A percentile compares a stretch with the other conserved stretches of the same genome.
Evolutionary conservation across 768 basidiomycete genomes (phyloP).

Genomic region (Chlorophyllum brunneum): DNA sequence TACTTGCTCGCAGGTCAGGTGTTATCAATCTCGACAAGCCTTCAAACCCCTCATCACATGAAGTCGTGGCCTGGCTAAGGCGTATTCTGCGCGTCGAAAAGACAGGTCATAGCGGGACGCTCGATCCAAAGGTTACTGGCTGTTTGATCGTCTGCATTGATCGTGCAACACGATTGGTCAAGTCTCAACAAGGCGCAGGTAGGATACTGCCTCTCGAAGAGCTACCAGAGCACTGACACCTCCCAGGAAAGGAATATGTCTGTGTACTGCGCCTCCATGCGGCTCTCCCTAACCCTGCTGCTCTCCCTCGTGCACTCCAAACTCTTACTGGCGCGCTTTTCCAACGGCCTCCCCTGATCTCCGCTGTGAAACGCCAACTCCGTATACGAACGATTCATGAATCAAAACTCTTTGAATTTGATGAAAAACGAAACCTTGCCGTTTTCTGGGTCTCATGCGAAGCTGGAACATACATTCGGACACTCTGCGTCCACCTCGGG

Average conservation of each 20-base stretch:
- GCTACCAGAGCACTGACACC: conserved; percentile 2
- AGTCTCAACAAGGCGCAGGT: conserved; percentile 98
- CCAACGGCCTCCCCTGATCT: conserved; percentile 98
- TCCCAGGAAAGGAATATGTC: conserved; percentile 93
- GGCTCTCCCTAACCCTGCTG: conserved; percentile 72
- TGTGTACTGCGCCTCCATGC: conserved; percentile 93
- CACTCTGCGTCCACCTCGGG: conserved; percentile 95
- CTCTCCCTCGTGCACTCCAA: conserved; percentile 90
- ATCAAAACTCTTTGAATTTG: conserved; percentile 93
- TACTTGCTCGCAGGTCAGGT: conserved; percentile 65
- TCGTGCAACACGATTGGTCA: conserved; percentile 94
- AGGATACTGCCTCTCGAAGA: conserved; percentile 20
- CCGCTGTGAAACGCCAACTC: conserved; percentile 96
- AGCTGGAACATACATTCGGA: conserved; percentile 95
- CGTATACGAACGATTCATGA: conserved; percentile 97
- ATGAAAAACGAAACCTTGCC: conserved; percentile 92
- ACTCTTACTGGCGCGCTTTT: conserved; percentile 97
- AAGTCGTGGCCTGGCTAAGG: conserved; percentile 98
- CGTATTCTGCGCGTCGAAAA: conserved; percentile 97
- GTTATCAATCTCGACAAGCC: conserved; percentile 99
- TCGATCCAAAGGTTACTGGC: conserved; percentile 99
- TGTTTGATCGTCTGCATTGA: conserved; percentile 99
- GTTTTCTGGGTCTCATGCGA: conserved; percentile 99
- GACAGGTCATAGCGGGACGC: conserved; percentile 97
- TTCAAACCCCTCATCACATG: conserved; percentile 95